Evolutionary conservation across 768 basidiomycete species (phyloP).

Genomic region (Amylocystis lapponica): DNA sequence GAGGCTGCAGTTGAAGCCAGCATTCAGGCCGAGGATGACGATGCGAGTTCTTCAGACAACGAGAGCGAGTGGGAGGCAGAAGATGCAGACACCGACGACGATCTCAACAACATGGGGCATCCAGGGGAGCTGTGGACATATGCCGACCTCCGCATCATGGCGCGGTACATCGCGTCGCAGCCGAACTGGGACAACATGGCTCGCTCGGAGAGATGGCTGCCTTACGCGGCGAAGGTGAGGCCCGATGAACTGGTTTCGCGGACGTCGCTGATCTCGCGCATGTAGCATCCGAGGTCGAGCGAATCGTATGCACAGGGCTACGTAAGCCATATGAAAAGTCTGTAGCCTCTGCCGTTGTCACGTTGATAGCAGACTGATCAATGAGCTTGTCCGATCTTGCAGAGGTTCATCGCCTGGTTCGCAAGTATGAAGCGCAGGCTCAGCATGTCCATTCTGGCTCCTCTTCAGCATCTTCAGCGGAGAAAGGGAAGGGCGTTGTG

Average conservation of each 20-base stretch:
- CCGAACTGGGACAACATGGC: conserved; percentile 39
- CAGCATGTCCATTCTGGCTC: no score
- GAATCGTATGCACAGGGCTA: conserved; percentile 62
- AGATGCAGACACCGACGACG: conserved; percentile 14
- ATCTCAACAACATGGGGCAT: conserved; percentile 44
- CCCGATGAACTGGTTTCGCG: not conserved
- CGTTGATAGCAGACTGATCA: no score
- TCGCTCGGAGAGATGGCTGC: conserved; percentile 47
- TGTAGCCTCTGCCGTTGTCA: no score
- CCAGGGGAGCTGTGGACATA: conserved; percentile 44
- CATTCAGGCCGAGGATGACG: not conserved
- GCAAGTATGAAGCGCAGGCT: no score
- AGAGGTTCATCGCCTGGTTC: conserved; percentile 3
- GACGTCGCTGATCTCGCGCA: not conserved
- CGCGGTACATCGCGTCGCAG: conserved; percentile 50
- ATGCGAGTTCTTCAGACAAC: conserved; percentile 14
- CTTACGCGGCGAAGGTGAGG: conserved; percentile 47
- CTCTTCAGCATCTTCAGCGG: no score
- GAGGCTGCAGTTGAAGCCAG: not conserved
- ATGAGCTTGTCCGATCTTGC: not conserved
- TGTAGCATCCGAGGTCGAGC: conserved; percentile 36
- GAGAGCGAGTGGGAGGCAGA: not conserved
- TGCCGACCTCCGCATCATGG: conserved; percentile 59
- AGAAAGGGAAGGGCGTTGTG: no score
- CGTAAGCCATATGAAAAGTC: conserved; percentile 45